Evolutionary conservation across 1,284 basidiomycete genomes (phyloP), one percentile per base, ranked within the genome.

Genomic region (Neonothopanus nambi): DNA sequence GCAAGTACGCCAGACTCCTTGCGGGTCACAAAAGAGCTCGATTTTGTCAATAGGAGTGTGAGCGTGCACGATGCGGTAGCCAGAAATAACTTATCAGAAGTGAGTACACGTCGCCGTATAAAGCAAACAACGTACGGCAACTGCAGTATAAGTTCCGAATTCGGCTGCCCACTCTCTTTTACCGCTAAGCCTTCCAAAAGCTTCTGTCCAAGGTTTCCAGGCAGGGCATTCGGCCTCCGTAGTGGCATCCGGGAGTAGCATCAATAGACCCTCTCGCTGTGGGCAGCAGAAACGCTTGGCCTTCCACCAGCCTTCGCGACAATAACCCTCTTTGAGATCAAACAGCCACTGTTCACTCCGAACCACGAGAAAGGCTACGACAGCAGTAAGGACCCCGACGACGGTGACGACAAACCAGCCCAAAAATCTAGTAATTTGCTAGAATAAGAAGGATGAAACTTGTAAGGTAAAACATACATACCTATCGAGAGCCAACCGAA

Each of bases 261-360:
- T 20, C 18, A 45, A 20, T 39, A 51, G 12, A 41, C 38, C 64
- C 20, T 76, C 71, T 11, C 68, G 71, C 9, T 56, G 51, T 13
- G 80, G 79, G 66, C 93, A 96, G 67, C 95, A 98, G 69, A 94
- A 93, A 2, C 85, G 78, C 63, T 84, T 87, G 1, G 94, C 85
- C 53, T 81, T 87, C 70, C 81, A 88, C 87, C 89, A 91, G 2
- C 78, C 76, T 0, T 70, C 68, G 1, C 66, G 64, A 69, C 95
- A 98, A 67, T 91, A 93, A 0, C 96, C 96, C 52, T 94, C 91
- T 70, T 98, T 98, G 59, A 90, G 68, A 67, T 97, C 93, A 64
- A 98, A 98, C n/a, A 98, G 74, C 77, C 87, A 88, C 67, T 93
- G 90, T 66, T 99, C 96, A 53, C 82, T 79, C 26, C 91, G 85